Evolutionary conservation across 805 yeast genomes (phyloP).

Genomic region (Metschnikowia dekortorum): DNA sequence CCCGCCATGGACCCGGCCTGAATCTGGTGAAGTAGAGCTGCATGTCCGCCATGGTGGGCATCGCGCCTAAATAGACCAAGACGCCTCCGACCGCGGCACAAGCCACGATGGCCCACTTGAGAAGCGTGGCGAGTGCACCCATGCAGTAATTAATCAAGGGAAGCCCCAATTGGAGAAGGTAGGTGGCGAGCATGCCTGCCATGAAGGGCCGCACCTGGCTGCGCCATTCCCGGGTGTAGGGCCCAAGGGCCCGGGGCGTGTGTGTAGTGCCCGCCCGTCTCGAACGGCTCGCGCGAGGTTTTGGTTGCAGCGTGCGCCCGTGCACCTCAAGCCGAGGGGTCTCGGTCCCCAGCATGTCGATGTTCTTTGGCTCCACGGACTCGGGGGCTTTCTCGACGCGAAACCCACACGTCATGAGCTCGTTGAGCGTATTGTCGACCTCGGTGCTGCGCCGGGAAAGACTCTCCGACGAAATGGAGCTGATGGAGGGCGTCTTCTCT

Average conservation of each 20-base stretch:
- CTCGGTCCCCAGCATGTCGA: not conserved
- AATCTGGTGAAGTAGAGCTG: not conserved
- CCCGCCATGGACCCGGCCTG: not conserved
- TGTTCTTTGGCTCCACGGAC: not conserved
- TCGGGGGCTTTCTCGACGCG: constrained; percentile 10
- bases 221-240: not conserved
- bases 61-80: constrained; percentile 29
- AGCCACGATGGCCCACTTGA: constrained; percentile 24
- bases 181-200: constrained; percentile 23
- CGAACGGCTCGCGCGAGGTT: not conserved
- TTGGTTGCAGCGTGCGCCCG: not conserved
- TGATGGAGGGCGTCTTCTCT: constrained; percentile 24
- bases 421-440: constrained; percentile 26
- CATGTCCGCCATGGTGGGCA: not conserved
- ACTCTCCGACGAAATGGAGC: constrained; percentile 36
- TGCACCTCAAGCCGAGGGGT: not conserved
- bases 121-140: constrained; percentile 14
- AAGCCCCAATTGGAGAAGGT: constrained; percentile 18
- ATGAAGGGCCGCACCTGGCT: constrained; percentile 18
- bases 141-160: constrained; percentile 22
- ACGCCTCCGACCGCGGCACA: constrained; percentile 20
- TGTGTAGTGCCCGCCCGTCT: not conserved
- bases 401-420: constrained; percentile 30
- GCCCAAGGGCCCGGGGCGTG: not conserved
- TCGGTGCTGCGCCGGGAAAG: constrained; percentile 23